Percentiles rank a stretch among this genome's conserved stretches.
phyloP scores from a whole-genome alignment of 148 eudicot species.

The Tetragonia tetragonoides region DNA sequence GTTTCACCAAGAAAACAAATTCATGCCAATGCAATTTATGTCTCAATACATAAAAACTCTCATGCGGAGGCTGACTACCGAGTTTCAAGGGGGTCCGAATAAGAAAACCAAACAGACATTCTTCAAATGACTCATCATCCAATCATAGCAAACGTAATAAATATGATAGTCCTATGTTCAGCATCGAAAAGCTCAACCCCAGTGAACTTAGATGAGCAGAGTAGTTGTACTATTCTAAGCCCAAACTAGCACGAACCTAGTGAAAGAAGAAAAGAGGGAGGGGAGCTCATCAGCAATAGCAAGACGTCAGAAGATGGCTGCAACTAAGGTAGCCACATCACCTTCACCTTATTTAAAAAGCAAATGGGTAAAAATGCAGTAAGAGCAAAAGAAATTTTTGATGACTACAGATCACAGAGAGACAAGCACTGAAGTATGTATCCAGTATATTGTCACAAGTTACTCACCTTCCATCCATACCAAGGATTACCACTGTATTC shows the following conservation, averaged over 20 bases:
- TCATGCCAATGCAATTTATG: not conserved
- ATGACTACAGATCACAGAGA: not conserved
- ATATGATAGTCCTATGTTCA: not conserved
- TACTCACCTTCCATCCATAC: conserved; percentile 86
- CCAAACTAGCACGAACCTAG: no score
- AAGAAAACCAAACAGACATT: no score
- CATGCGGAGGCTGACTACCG: not conserved
- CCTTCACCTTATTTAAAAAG: not conserved
- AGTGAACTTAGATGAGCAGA: no score
- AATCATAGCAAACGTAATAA: no score
- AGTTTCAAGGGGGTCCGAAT: no score
- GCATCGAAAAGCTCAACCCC: not conserved
- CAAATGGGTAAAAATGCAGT: not conserved
- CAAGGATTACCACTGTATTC: conserved; percentile 72
- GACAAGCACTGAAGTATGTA: not conserved
- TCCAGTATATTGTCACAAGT: not conserved
- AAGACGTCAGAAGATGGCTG: not conserved
- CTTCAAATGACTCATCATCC: no score
- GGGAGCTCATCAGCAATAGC: not conserved
- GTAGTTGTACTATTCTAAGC: no score
- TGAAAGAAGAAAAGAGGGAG: not conserved
- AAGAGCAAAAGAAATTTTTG: not conserved
- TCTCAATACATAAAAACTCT: not conserved
- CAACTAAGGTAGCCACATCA: not conserved
- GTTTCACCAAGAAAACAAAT: not conserved